Conservation (phyloP, 352 stramenopile genomes). For the Peronosclerospora sorghi region DNA sequence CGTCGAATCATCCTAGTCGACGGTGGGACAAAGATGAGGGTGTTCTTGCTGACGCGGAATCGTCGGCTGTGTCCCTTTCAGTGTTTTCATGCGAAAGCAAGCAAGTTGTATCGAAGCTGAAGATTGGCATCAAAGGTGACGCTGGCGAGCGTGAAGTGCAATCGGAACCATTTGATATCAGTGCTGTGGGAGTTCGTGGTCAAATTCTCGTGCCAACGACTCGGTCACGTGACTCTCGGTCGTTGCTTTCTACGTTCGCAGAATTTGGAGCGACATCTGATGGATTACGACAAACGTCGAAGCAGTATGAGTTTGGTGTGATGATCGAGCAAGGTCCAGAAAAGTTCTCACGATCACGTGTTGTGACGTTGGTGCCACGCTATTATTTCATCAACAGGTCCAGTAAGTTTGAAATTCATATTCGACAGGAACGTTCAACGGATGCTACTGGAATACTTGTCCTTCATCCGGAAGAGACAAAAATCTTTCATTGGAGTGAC, state of each 20-base stretch:
- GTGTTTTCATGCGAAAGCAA: slow-evolving; percentile 63
- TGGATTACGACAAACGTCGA: slow-evolving; percentile 26
- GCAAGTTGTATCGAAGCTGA: slow-evolving; percentile 59
- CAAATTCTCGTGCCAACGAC: slow-evolving; percentile 55
- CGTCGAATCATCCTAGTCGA: slow-evolving; percentile 29
- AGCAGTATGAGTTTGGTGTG: slow-evolving; percentile 78
- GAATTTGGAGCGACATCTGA: slow-evolving; percentile 20
- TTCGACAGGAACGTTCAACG: slow-evolving; percentile 49
- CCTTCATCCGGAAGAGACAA: slow-evolving; percentile 45
- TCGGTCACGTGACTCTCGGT: slow-evolving; percentile 28
- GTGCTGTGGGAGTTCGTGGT: slow-evolving; percentile 58
- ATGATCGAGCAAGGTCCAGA: slow-evolving; percentile 75
- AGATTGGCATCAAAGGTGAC: slow-evolving; percentile 46
- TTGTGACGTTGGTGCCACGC: slow-evolving; percentile 70
- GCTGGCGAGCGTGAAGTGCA: slow-evolving; percentile 38
- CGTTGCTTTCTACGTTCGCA: slow-evolving; percentile 39
- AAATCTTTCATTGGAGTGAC: slow-evolving; percentile 72
- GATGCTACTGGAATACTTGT: slow-evolving; percentile 26
- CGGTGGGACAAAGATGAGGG: slow-evolving; percentile 12
- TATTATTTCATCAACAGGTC: slow-evolving; percentile 78
- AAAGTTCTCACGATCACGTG: slow-evolving; percentile 63
- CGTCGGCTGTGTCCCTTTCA: slow-evolving; percentile 43
- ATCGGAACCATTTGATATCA: slow-evolving; percentile 70
- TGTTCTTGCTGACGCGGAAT: slow-evolving; percentile 15
- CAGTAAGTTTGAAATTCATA: slow-evolving; percentile 43